Base-by-base conservation (phyloP, 257 asterid species). In the Solanum pinnatisectum region DNA sequence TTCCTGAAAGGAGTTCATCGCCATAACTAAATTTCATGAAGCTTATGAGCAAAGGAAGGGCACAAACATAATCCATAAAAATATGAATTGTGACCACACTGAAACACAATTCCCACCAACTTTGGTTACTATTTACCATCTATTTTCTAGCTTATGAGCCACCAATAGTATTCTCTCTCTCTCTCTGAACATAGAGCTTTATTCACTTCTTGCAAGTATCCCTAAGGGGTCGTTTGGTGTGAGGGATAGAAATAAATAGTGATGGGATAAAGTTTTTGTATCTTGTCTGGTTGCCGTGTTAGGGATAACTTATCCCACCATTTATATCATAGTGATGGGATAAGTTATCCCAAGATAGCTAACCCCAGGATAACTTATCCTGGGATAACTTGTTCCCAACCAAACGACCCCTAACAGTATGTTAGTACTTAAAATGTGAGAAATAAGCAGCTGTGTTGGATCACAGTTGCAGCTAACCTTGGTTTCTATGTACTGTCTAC, bases 41-140 rank as follows among this genome's bases (percentile, higher is more conserved):
- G 30, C 85, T 81, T 81, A 32, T 49, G 70, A 82, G 70, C 30
- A 0, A 82, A 81, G 70, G 42, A 49, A 18, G 27, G 81, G 67
- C 87, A 78, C 56, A 56, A 37, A 74, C 32, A 74, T 37, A 74
- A 84, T 79, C 88, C 88, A 81, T 11, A 83, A 86, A 32, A 82
- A 37, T 11, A 60, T 23, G 73, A 87, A 82, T 39, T 56, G 72
- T 15, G 91, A 39, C 42, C 70, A 32, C 36, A n/a, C 22, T 30
- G 30, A 22, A 18, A 25, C 27, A 20, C 30, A 18, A 49, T 49
- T 40, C 2, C 70, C 70, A 30, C 85, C 60, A 82, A 49, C 85
- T 82, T 82, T 49, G 70, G 42, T 16, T 44, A 27, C 27, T 10
- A 30, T 18, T 49, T 18, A 20, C 22, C 8, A 32, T 49, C 9